Percentiles rank a stretch among this genome's conserved stretches.
Conservation (phyloP, 202 grass and related monocot species). For the Carex sylvatica region DNA sequence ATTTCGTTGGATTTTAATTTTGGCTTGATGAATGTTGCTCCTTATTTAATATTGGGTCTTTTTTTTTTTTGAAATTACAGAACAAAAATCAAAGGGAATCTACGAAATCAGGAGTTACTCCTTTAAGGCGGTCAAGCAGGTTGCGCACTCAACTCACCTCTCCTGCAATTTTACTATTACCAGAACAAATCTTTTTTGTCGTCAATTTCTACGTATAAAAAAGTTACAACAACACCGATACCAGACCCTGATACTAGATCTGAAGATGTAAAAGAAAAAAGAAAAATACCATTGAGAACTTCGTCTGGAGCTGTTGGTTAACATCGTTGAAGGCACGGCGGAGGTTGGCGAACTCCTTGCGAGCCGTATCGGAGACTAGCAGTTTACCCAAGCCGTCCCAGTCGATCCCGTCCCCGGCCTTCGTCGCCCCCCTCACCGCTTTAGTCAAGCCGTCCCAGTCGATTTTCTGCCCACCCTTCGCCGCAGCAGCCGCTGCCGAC, state of each 20-base stretch:
- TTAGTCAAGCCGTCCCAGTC: conserved; percentile 76
- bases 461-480: conserved; percentile 57
- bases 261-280: neutral
- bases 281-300: conserved; percentile 58
- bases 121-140: conserved; percentile 63
- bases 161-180: too few relatives aligned
- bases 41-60: neutral
- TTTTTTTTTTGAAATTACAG: conserved; percentile 2
- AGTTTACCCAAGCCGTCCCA: conserved; percentile 77
- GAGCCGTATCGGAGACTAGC: conserved; percentile 64
- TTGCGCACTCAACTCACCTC: conserved; percentile 40
- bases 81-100: neutral
- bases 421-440: conserved; percentile 47
- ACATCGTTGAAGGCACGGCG: conserved; percentile 79
- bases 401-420: conserved; percentile 63
- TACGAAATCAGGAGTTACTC: conserved; percentile 17
- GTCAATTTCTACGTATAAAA: neutral
- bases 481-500: conserved; percentile 43
- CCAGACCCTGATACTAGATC: conserved; percentile 29
- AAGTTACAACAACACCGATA: conserved; percentile 22
- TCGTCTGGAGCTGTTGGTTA: conserved; percentile 78
- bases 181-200: too few relatives aligned
- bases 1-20: too few relatives aligned
- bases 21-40: neutral
- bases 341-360: conserved; percentile 77